A percentile compares a stretch with the other conserved stretches of the same genome.
Evolutionary conservation across 2,329 filamentous ascomycete species (phyloP).

Genomic region (Cryphonectria japonica): DNA sequence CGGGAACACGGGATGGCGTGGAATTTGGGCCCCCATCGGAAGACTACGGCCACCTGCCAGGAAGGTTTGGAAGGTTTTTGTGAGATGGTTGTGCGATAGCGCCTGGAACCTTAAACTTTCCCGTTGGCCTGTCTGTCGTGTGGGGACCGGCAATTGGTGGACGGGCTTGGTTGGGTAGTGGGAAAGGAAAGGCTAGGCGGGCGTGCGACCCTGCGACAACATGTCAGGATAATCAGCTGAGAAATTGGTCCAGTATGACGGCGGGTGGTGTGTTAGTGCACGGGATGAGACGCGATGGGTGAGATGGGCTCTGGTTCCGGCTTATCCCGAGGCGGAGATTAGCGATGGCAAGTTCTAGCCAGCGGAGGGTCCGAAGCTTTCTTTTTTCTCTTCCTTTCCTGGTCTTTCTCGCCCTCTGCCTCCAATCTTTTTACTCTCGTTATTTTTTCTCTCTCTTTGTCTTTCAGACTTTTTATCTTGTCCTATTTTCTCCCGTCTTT

Average conservation of each 20-base stretch:
- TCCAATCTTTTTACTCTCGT: too few relatives aligned
- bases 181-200: not conserved
- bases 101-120: not conserved
- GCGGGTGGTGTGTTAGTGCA: slow-evolving; percentile 15
- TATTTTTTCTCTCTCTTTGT: not conserved
- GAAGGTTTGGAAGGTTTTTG: not conserved
- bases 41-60: slow-evolving; percentile 20
- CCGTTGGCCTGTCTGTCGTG: not conserved
- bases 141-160: not conserved
- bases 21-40: slow-evolving; percentile 25
- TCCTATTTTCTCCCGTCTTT: not conserved
- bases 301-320: slow-evolving; percentile 4
- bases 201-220: not conserved
- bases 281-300: slow-evolving; percentile 1
- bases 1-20: slow-evolving; percentile 23
- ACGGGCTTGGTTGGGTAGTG: not conserved
- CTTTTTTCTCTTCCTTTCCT: not conserved
- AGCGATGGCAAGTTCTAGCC: slow-evolving; percentile 6
- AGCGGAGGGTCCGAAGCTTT: not conserved
- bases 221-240: slow-evolving; percentile 14
- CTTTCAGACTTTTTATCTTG: not conserved
- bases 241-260: slow-evolving; percentile 21
- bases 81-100: not conserved
- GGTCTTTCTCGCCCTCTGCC: too few relatives aligned
- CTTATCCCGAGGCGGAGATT: slow-evolving; percentile 19